Base-by-base conservation (phyloP, 2,329 filamentous ascomycete genomes). In the Neopestalotiopsis rosae region DNA sequence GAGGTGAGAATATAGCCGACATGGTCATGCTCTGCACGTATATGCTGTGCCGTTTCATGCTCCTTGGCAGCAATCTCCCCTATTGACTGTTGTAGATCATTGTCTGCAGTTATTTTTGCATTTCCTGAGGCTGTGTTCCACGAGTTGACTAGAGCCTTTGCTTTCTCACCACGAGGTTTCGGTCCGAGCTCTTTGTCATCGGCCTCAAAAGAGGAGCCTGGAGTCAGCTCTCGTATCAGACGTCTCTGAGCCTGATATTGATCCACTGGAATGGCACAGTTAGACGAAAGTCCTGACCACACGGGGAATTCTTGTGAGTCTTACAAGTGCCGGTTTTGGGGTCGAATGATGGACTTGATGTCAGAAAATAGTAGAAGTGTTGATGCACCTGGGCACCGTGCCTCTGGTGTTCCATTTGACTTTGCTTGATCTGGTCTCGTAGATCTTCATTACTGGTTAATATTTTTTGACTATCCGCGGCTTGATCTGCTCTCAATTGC, bases 1-100 rank as follows among this genome's bases (percentile, higher is more conserved):
- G 69, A 72, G 20, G 63, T 66, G 12, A 72, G 61, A 2, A 72
- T 69, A 67, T 68, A 72, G 24, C 45, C 65, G 20, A 69, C 40
- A n/a, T 38, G 66, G 34, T 68, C 69, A 20, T 71, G 69, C 10
- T 72, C 70, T n/a, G 52, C 38, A 9, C 61, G 64, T 10, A 6
- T 63, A 12, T 68, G 45, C 61, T 30, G 17, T 5, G 45, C 45
- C 7, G 45, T n/a, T 3, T 52, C 45, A 52, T 52, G 2, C 5
- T 52, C n/a, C 20, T 32, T 63, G 14, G 45, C 24, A 4, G 59
- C 56, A 10, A 70, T 6, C 20, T 71, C 67, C 28, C 34, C 58
- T 5, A 72, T 62, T 14, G 62, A 70, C 2, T 70, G 65, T n/a
- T 61, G 49, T 10, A 67, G 40, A n/a, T 71, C 71, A 17, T 56